Base-by-base conservation (phyloP, 495 filamentous ascomycete genomes). In the Trichoderma asperelloides region DNA sequence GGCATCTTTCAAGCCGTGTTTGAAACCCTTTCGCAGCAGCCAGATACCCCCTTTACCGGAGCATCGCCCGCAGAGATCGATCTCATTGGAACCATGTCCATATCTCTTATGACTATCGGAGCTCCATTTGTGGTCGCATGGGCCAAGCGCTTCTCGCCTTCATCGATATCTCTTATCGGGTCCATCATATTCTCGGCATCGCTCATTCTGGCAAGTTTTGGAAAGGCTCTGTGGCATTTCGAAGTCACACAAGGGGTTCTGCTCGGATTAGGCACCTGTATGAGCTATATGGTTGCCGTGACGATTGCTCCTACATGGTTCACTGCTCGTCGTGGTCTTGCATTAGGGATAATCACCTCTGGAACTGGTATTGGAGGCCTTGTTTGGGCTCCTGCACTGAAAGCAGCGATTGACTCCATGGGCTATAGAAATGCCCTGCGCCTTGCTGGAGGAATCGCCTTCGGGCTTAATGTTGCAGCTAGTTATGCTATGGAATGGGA, bases 241-340 rank as follows among this genome's bases (percentile, higher is more conserved):
- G 86, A 91, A 66, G 83, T 96, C 4, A 86, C 84, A 65, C 91
- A 95, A 73, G 92, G 91, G 12, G 76, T 93, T 9, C 85, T 87
- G 65, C 90, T 95, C 67, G 91, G 91, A 33, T 72, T 86, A 43
- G 91, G 89, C 0, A 84, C 93, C 77, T 90, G 91, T 2, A 89
- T 95, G 65, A 82, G 87, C 27, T 96, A 91, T 75, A 89, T 88
- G 12, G 82, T 85, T 21, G 88, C 84, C 28, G 86, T 89, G 1
- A 85, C 86, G 15, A 85, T 93, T n/a, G 81, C 89, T 0, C 85
- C 90, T 3, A 90, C 95, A 70, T 95, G 92, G 92, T 95, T 95
- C 76, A 78, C 77, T 28, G 85, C 84, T 33, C 82, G 83, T 5
- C 84, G 90, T 16, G 86, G 86, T 57, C 81, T 95, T 30, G 91